Evolutionary conservation across 2,329 filamentous ascomycete species (phyloP), one percentile per base, ranked within the genome.

Genomic region (Aphanoascus verrucosus): DNA sequence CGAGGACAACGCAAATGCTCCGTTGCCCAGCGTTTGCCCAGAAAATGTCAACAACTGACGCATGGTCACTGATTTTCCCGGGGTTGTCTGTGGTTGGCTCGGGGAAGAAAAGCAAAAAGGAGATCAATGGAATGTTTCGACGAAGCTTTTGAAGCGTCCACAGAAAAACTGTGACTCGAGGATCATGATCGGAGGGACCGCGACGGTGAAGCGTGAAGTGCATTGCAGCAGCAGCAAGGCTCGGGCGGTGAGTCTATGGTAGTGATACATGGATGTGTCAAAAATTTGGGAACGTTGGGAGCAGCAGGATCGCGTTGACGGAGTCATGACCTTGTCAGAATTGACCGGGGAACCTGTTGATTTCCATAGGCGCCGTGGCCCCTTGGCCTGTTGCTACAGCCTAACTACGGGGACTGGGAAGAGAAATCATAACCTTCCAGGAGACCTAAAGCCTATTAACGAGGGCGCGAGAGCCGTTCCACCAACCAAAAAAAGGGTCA

Each of bases 221-320:
- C 43, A 12, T 15, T n/a, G 2, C 43, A 17, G 5, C 23, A 20
- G 31, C 43, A 12, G 31, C 20, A n/a, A 14, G 11, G 12, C 15
- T 4, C 23, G 35, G 19, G 49, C 49, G 49, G 49, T 51, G 49
- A 51, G 32, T 40, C 47, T 23, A 17, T 50, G 15, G 19, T 2
- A 32, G 37, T 50, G 47, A 50, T 37, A 50, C 47, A 50, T 50
- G 47, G 47, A 50, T 31, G 38, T 41, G n/a, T 50, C 38, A 41
- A 42, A 37, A 17, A 8, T 19, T 41, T 41, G 14, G 15, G 47
- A n/a, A 20, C 47, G 12, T 32, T 15, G 17, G 32, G 37, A 41
- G 12, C 15, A 49, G 35, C 6, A 23, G 3, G 15, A 41, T 17
- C 8, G 7, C 11, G 17, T 32, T n/a, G 15, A 32, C 40, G 15